Evolutionary conservation across 106 monocot genomes (phyloP).

Genomic region (Dendrobium huoshanense): DNA sequence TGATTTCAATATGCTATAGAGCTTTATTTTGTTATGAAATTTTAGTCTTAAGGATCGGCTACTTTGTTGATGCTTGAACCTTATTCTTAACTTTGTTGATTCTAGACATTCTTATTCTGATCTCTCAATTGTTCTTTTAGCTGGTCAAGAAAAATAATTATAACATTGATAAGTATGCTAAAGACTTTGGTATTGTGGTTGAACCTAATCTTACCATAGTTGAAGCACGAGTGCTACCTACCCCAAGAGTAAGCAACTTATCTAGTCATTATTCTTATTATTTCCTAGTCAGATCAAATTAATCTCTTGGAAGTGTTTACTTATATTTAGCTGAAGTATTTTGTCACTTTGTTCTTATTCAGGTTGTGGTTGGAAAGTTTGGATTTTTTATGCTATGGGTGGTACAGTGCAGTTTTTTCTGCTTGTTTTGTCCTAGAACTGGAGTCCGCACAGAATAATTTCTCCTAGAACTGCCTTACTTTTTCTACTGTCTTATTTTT

Average conservation of each 20-base stretch:
- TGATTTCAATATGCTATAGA: neutral
- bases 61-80: neutral
- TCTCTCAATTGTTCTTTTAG: conserved; percentile 18
- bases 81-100: neutral
- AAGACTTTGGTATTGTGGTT: conserved; percentile 32
- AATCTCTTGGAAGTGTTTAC: neutral
- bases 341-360: too few relatives aligned
- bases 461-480: too few relatives aligned
- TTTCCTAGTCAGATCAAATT: too few relatives aligned
- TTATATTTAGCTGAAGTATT: conserved; percentile 33
- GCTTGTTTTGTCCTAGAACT: too few relatives aligned
- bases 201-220: conserved; percentile 19
- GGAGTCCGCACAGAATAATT: too few relatives aligned
- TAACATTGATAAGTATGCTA: conserved; percentile 29
- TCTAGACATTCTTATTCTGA: too few relatives aligned
- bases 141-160: conserved; percentile 38
- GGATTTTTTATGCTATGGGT: too few relatives aligned
- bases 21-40: neutral
- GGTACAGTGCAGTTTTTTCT: too few relatives aligned
- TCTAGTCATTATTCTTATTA: neutral
- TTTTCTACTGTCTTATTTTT: too few relatives aligned
- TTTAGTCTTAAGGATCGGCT: too few relatives aligned
- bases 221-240: conserved; percentile 36
- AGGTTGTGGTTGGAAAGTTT: too few relatives aligned
- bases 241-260: conserved; percentile 26